Base-by-base conservation (phyloP, 139 green algal species). In the Zygnema cylindricum region DNA sequence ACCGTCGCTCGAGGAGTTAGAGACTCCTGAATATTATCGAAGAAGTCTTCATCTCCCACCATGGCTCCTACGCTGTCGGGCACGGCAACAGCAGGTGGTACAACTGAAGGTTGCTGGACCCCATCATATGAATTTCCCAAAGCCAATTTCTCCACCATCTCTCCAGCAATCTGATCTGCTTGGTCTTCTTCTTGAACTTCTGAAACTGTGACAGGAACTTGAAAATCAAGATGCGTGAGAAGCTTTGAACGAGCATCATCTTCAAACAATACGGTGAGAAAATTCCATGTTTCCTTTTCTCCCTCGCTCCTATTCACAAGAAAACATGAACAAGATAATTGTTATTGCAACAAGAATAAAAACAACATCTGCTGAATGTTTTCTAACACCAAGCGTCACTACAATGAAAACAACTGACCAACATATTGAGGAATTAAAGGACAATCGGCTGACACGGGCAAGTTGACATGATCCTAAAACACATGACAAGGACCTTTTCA, bases 231-330 rank as follows among this genome's bases (percentile, higher is more conserved):
- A 32, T 96, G 93, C 0, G 88, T 76, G 63, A 98, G 93, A 83
- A 99, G 92, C 85, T 96, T 78, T 55, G 92, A 82, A 7, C 94
- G 92, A 1, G 94, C 94, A 75, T 99, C 96, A 1, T 94, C 89
- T 77, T 96, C 95, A 94, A 98, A 99, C 73, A 98, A 94, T 40
- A 98, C 93, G 1, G 91, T 87, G 89, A 99, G 90, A 88, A 99
- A 98, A 0, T 90, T 81, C 97, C 97, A 99, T 0, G 95, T 98
- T 92, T 99, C 97, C 3, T 88, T 91, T 54, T 99, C 97, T 22
- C 97, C 91, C 2, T 41, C 25, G 43, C 23, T 87, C 22, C 83
- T 88, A 69, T 69, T 16, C 49, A 63, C 7, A 63, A n/a, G n/a
- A n/a, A n/a, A n/a, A n/a, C n/a, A n/a, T n/a, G n/a, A n/a, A n/a